A percentile compares a stretch with the other conserved stretches of the same genome.
Conservation (phyloP, 78 protist genomes). For the Tieghemostelium lacteum region DNA sequence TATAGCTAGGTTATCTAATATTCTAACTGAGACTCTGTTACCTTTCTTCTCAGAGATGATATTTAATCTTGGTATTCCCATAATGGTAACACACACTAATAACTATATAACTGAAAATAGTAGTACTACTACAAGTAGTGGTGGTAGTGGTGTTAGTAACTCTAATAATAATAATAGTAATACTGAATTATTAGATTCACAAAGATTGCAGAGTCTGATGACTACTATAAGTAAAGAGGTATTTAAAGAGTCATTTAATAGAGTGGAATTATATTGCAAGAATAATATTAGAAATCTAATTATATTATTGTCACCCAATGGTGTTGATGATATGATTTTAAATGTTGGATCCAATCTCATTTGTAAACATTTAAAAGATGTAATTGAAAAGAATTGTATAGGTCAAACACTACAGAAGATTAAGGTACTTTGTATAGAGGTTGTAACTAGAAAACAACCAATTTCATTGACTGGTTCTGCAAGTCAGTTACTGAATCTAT, state of each 20-base stretch:
- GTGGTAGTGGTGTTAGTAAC: not conserved
- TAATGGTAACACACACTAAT: slow-evolving; percentile 23
- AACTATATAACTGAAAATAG: not conserved
- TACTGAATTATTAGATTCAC: not conserved
- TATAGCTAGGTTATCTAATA: slow-evolving; percentile 49
- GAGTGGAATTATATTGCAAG: slow-evolving; percentile 24
- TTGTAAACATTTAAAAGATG: not conserved
- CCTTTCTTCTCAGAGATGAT: slow-evolving; percentile 70
- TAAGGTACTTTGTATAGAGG: slow-evolving; percentile 31
- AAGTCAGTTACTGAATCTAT: slow-evolving; percentile 20
- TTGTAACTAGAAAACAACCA: slow-evolving; percentile 47
- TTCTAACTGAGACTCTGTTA: slow-evolving; percentile 36
- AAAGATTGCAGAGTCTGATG: slow-evolving; percentile 18
- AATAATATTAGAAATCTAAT: slow-evolving; percentile 25
- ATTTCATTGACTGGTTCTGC: not conserved
- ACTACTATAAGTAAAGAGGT: not conserved
- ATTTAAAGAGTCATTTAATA: not conserved
- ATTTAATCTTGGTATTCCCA: slow-evolving; percentile 51
- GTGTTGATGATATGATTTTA: slow-evolving; percentile 40
- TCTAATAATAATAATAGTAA: not conserved
- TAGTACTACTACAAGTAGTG: not conserved
- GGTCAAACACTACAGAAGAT: slow-evolving; percentile 28
- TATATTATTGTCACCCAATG: slow-evolving; percentile 10
- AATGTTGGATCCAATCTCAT: slow-evolving; percentile 47
- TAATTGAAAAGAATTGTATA: slow-evolving; percentile 10